These are phyloP conservation scores for Diaporthe sp. DNA, from an alignment of 2,329 filamentous ascomycete genomes.

Conservation along the genomic window DNA sequence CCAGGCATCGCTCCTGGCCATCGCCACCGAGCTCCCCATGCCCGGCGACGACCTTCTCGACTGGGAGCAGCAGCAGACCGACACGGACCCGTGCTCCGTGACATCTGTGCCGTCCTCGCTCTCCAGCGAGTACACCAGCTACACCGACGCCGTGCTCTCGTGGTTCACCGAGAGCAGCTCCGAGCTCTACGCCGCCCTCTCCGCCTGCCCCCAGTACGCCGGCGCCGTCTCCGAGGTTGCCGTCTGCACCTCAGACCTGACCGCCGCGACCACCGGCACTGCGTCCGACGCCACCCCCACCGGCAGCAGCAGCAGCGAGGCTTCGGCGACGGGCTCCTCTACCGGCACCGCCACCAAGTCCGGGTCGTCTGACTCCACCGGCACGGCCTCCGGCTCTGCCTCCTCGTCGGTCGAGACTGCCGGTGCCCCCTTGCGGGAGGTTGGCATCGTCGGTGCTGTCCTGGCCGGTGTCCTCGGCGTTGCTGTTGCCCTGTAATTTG, in stretches of 20 bases:
- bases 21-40: slow-evolving; percentile 45
- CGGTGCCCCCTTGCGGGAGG: slow-evolving; percentile 33
- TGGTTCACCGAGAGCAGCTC: slow-evolving; percentile 46
- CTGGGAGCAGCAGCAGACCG: slow-evolving; percentile 42
- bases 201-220: slow-evolving; percentile 46
- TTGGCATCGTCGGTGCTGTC: slow-evolving; percentile 33
- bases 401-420: slow-evolving; percentile 26
- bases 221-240: slow-evolving; percentile 35
- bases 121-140: slow-evolving; percentile 41
- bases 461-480: slow-evolving; percentile 38
- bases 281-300: slow-evolving; percentile 5
- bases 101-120: slow-evolving; percentile 44
- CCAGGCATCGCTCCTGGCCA: slow-evolving; percentile 40
- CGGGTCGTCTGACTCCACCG: slow-evolving; percentile 23
- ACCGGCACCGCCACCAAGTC: slow-evolving; percentile 24
- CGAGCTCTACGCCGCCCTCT: slow-evolving; percentile 44
- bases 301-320: slow-evolving; percentile 20
- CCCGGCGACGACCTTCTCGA: slow-evolving; percentile 42
- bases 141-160: slow-evolving; percentile 42
- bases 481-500: slow-evolving; percentile 35
- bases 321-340: slow-evolving; percentile 24
- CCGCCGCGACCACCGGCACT: slow-evolving; percentile 7
- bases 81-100: slow-evolving; percentile 46
- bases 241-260: slow-evolving; percentile 13
- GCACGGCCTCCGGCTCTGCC: slow-evolving; percentile 16